Base-by-base conservation (phyloP, 805 yeast species). In the Ogataea haglerorum region DNA sequence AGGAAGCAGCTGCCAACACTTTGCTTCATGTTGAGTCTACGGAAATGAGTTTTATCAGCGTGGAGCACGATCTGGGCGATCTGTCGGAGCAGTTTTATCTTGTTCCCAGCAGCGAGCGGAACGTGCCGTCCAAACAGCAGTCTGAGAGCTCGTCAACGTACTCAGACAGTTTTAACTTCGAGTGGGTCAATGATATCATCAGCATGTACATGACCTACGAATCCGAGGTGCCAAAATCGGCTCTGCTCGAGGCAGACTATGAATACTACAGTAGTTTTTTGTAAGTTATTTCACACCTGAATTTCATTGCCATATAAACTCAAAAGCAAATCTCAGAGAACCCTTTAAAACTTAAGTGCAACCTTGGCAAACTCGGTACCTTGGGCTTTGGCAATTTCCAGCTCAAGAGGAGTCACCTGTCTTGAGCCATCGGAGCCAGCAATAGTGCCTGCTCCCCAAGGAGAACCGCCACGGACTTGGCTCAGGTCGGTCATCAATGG, bases 371-470 rank as follows among this genome's bases (percentile, higher is more conserved):
- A 87, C 28, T 70, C 59, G 45, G 67, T 60, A 58, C 95, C 96
- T 68, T 87, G 95, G 44, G 65, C 66, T 34, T 58, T 57, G 18
- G 88, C 91, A 45, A 85, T 61, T 52, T 73, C 72, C 59, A 73
- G 65, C 64, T 87, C 95, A 43, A 82, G 66, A 14, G 67, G 72
- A 30, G 80, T 53, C 24, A 88, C 83, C 53, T 69, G 67, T 69
- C 95, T 78, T 6, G 85, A 75, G 36, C 95, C 95, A 57, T 83
- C 91, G 37, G 73, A 69, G 36, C 79, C 85, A 22, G 95, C 89
- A 55, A 73, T 69, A 27, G 85, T 67, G 52, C 95, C 95, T 24
- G 95, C 84, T 61, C 95, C 95, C 88, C 89, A 87, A 33, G 95
- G 77, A 16, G 89, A 76, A 41, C 85, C 85, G 49, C 95, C 95